A percentile compares a stretch with the other conserved stretches of the same genome.
phyloP scores from a whole-genome alignment of 805 yeast species.

The Yamadazyma endophytica region DNA sequence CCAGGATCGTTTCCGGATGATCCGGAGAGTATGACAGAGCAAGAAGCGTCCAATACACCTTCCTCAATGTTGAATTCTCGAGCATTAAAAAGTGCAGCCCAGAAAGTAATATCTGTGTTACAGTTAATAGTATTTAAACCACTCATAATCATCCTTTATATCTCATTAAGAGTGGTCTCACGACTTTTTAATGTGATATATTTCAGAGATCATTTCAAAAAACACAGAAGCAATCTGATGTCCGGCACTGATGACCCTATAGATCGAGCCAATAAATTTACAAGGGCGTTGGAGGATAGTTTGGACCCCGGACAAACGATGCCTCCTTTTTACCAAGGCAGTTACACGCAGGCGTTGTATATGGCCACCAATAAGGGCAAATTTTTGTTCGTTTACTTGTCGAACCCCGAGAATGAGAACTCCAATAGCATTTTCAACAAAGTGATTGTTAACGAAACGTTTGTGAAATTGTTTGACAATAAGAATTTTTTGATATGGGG shows the following conservation, averaged over 20 bases:
- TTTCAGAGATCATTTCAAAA: slow-evolving; percentile 17
- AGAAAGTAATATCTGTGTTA: slow-evolving; percentile 6
- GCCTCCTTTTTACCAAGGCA: slow-evolving; percentile 60
- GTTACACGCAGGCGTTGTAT: slow-evolving; percentile 76
- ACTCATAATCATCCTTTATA: slow-evolving; percentile 17
- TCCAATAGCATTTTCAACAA: slow-evolving; percentile 48
- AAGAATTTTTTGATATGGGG: slow-evolving; percentile 72
- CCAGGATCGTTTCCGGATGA: slow-evolving; percentile 22
- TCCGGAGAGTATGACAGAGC: too few species aligned
- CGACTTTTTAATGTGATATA: slow-evolving; percentile 20
- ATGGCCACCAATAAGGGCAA: slow-evolving; percentile 65
- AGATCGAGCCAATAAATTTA: slow-evolving; percentile 49
- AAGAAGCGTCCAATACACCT: too few species aligned
- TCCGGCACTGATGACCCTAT: slow-evolving; percentile 42
- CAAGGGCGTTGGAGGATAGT: slow-evolving; percentile 48
- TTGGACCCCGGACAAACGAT: slow-evolving; percentile 12
- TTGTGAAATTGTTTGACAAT: slow-evolving; percentile 39
- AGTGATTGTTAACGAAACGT: slow-evolving; percentile 49
- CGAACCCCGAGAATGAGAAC: slow-evolving; percentile 68
- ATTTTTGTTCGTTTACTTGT: slow-evolving; percentile 70
- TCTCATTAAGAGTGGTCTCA: slow-evolving; percentile 20
- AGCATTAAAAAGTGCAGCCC: slow-evolving; percentile 5
- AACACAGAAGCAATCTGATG: slow-evolving; percentile 3
- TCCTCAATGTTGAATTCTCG: too few species aligned
- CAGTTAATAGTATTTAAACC: slow-evolving; percentile 20